Percentiles rank a stretch among this genome's conserved stretches.
Evolutionary conservation across 257 asterid genomes (phyloP).

Genomic region (Craterostigma plantagineum): DNA sequence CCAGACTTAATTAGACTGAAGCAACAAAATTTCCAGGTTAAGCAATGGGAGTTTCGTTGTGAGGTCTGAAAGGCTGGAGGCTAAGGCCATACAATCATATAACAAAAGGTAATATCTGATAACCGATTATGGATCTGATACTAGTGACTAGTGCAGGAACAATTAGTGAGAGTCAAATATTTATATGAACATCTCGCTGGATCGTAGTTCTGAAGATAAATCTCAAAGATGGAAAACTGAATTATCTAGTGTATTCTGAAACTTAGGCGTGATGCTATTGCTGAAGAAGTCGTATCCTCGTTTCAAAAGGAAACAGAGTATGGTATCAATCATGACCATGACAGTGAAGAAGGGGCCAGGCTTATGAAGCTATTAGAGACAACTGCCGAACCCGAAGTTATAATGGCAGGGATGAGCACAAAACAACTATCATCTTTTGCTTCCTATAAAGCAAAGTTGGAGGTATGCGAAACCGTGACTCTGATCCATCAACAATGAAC

Average conservation of each 20-base stretch:
- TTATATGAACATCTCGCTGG: no score
- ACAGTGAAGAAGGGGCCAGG: conserved; percentile 86
- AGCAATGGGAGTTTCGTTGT: conserved; percentile 40
- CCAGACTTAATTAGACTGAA: conserved; percentile 11
- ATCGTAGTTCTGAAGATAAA: no score
- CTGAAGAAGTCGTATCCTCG: conserved; percentile 64
- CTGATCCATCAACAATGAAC: conserved; percentile 3
- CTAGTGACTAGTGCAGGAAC: no score
- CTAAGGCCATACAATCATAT: conserved; percentile 33
- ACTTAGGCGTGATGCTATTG: conserved; percentile 51
- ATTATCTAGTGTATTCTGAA: neutral
- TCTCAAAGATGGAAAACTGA: neutral
- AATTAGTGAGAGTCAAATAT: no score
- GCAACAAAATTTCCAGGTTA: conserved; percentile 31
- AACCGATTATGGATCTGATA: no score
- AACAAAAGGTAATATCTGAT: conserved; percentile 39
- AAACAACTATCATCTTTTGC: conserved; percentile 63
- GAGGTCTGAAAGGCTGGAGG: conserved; percentile 73
- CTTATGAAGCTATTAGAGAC: conserved; percentile 84
- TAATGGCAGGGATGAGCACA: conserved; percentile 96
- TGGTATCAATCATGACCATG: conserved; percentile 28
- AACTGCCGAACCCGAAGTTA: conserved; percentile 87
- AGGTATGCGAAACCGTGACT: conserved; percentile 55
- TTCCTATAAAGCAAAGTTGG: conserved; percentile 62
- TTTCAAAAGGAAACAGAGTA: conserved; percentile 39